phyloP scores from a whole-genome alignment of 169 alveolate genomes.

The Hepatocystis sp. region DNA sequence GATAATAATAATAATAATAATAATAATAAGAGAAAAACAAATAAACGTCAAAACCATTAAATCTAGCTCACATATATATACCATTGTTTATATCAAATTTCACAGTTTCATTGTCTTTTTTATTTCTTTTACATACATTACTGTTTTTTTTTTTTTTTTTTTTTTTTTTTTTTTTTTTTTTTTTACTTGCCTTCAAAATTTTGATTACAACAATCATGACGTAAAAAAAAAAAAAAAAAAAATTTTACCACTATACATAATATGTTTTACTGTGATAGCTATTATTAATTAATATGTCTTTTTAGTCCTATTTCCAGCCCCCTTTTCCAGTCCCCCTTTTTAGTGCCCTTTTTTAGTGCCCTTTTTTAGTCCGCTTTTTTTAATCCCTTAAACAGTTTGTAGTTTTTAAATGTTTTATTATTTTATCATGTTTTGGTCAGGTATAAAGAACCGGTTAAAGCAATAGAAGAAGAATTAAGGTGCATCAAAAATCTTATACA shows the following conservation, averaged over 20 bases:
- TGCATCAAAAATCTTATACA: conserved; percentile 40
- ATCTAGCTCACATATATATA: neutral
- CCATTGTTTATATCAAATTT: neutral
- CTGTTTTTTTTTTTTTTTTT: conserved; percentile 10
- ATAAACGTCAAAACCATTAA: neutral
- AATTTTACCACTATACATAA: no score
- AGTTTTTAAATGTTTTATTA: no score
- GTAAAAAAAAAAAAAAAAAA: conserved; percentile 28
- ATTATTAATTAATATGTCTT: no score
- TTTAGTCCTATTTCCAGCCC: no score
- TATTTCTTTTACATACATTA: neutral
- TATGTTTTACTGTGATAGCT: no score
- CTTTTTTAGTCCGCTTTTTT: no score
- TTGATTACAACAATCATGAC: conserved; percentile 41
- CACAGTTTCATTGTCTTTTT: neutral
- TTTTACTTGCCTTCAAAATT: conserved; percentile 23
- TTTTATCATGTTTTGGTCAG: conserved; percentile 5
- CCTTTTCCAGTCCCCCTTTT: no score
- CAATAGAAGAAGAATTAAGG: conserved; percentile 56
- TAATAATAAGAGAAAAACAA: conserved; percentile 6
- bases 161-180: conserved; percentile 11
- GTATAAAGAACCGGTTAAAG: conserved; percentile 55
- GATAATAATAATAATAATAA: no score
- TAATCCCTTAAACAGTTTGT: no score
- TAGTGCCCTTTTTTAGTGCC: no score